Evolutionary conservation across 148 eudicot species (phyloP), one percentile per base, ranked within the genome.

Genomic region (Polygonum maritimum): DNA sequence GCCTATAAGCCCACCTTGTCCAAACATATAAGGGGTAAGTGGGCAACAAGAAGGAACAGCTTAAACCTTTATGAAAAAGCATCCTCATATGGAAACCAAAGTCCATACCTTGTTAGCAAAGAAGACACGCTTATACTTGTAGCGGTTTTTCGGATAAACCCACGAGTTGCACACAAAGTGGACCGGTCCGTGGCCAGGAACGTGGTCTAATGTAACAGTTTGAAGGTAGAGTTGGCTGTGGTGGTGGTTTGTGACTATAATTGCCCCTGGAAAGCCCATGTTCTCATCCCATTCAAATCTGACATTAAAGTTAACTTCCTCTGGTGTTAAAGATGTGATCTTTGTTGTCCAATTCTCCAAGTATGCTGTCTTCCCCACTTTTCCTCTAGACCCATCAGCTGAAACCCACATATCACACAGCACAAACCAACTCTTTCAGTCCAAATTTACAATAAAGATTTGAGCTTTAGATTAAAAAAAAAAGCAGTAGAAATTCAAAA

Each of bases 81-180:
- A 12, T 48, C n/a, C 3, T 15, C 55, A 22, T 57, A 19, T 49
- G 13, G 22, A 57, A 21, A 21, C 63, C 11, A 5, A 57, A 57
- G 33, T 57, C 31, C 31, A 57, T 88, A 94, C 98, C 98, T 90
- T 87, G 86, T 94, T 91, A 7, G 90, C 74, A 73, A 91, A 94
- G 89, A 91, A 94, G 79, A 93, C 60, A 2, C 98, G 97, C 31
- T 86, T 80, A 39, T 86, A 81, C 15, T 86, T 86, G 84, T 93
- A 93, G 2, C 88, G 90, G 55, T 80, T 83, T 22, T 84, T 74
- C 0, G 97, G 98, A 76, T 91, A 93, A 75, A 93, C 97, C 98
- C 98, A 94, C 1, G 98, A 94, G 78, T 91, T 86, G 81, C 98
- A 94, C 9, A 85, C 83, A 26, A 94, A 91, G 81, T 84, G 93